Evolutionary conservation across 495 filamentous ascomycete genomes (phyloP).

Genomic region (Melanomma pulvis-pyrius): DNA sequence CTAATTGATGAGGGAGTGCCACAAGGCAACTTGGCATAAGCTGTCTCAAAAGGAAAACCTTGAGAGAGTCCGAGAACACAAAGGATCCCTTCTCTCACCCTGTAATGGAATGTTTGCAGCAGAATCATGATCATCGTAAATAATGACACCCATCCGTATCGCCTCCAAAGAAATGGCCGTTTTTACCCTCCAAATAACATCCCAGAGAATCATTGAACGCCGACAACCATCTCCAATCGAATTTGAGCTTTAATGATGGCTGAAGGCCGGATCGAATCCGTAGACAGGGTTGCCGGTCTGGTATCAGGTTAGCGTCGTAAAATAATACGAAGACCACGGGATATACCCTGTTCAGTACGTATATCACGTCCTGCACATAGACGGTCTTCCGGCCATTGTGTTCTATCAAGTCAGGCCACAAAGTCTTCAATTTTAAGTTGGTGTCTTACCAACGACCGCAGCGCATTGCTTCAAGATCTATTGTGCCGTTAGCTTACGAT

Average conservation of each 20-base stretch:
- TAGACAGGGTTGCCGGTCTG: constrained; percentile 16
- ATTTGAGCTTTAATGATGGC: not conserved
- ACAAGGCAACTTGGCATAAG: too few species aligned
- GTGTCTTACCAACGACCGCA: constrained; percentile 24
- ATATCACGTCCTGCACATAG: constrained; percentile 21
- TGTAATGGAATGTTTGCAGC: too few species aligned
- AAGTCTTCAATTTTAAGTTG: not conserved
- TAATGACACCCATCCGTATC: too few species aligned
- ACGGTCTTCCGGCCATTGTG: constrained; percentile 29
- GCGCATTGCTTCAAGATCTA: constrained; percentile 28
- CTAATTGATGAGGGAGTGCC: too few species aligned
- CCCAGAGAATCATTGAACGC: too few species aligned
- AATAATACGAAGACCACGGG: not conserved
- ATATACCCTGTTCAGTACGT: constrained; percentile 31
- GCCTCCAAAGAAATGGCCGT: too few species aligned
- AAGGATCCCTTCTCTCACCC: too few species aligned
- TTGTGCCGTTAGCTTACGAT: not conserved
- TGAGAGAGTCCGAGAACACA: too few species aligned
- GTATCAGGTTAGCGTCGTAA: not conserved
- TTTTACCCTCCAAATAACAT: too few species aligned
- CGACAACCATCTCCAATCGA: too few species aligned
- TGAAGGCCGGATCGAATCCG: constrained; percentile 18
- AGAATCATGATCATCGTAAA: too few species aligned
- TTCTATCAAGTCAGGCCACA: constrained; percentile 8
- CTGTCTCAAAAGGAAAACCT: too few species aligned